Evolutionary conservation across 129 eudicot species (phyloP).

Genomic region (Pittosporum tobira): DNA sequence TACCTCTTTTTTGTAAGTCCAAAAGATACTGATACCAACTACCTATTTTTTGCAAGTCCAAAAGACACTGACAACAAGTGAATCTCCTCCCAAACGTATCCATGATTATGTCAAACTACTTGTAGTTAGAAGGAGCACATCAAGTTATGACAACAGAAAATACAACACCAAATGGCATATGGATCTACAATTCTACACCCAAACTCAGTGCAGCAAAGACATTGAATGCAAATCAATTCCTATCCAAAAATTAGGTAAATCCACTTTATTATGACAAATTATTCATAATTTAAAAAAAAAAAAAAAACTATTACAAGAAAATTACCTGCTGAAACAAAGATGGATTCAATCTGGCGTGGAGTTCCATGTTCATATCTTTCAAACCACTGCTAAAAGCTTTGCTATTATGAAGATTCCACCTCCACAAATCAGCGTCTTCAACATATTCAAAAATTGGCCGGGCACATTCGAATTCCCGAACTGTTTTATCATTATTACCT

Average conservation of each 20-base stretch:
- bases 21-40: too few species aligned
- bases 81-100: too few species aligned
- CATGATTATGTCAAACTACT: too few species aligned
- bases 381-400: conserved; percentile 88
- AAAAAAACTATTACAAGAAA: too few species aligned
- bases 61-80: too few species aligned
- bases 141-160: too few species aligned
- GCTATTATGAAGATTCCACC: conserved; percentile 63
- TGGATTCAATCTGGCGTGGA: conserved; percentile 41
- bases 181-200: too few species aligned
- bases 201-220: neutral
- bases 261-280: neutral
- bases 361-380: conserved; percentile 59
- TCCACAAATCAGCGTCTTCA: conserved; percentile 88
- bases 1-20: too few species aligned
- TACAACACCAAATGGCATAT: too few species aligned
- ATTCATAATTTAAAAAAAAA: too few species aligned
- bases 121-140: too few species aligned
- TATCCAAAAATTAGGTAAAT: neutral
- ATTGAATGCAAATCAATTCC: neutral
- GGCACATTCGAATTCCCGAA: conserved; percentile 31
- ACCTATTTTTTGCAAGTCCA: too few species aligned
- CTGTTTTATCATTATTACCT: conserved; percentile 16
- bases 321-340: conserved; percentile 64
- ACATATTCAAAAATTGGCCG: conserved; percentile 54